Base-by-base conservation (phyloP, 2,329 filamentous ascomycete species). In the Beauveria pseudobassiana region DNA sequence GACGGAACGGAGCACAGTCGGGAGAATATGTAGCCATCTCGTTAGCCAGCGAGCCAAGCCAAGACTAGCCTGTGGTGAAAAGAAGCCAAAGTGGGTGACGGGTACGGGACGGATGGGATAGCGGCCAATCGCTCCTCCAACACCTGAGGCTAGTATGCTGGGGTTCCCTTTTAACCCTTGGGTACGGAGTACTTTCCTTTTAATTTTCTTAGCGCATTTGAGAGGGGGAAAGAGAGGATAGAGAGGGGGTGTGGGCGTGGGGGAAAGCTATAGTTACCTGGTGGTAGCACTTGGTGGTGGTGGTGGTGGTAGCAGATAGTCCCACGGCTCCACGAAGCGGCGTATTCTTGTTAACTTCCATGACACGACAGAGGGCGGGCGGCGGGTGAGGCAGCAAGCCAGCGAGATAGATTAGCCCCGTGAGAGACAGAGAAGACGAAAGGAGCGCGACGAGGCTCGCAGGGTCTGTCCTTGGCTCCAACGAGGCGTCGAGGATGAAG, bases 61-160 rank as follows among this genome's bases (percentile, higher is more conserved):
- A 52, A 42, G 57, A 52, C 49, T 59, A 59, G 48, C 30, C 8
- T 52, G 48, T 49, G 38, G 57, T 59, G 28, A 38, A 38, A 52
- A 45, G 48, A 40, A 53, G 38, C 57, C 57, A 59, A 59, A 52
- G 57, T 59, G 57, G 57, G 38, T 40, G 40, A 52, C 57, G 57
- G 56, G 57, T 52, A 59, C 57, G 57, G 57, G 57, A 59, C 57
- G 57, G 57, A 52, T 53, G 57, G 57, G 40, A 52, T 46, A 59
- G 57, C 57, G 57, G 48, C 57, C 57, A 59, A 52, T 59, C 57
- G 57, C 34, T 59, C 48, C 52, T 52, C 45, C 26, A 52, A 52
- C 48, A 42, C 18, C 46, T 38, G 34, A 38, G 12, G 12, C 34
- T 46, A 52, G 38, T 52, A 16, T 24, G 12, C 34, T 53, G 57